phyloP scores from a whole-genome alignment of 2,329 filamentous ascomycete species.

The Aspergillus caelatus region DNA sequence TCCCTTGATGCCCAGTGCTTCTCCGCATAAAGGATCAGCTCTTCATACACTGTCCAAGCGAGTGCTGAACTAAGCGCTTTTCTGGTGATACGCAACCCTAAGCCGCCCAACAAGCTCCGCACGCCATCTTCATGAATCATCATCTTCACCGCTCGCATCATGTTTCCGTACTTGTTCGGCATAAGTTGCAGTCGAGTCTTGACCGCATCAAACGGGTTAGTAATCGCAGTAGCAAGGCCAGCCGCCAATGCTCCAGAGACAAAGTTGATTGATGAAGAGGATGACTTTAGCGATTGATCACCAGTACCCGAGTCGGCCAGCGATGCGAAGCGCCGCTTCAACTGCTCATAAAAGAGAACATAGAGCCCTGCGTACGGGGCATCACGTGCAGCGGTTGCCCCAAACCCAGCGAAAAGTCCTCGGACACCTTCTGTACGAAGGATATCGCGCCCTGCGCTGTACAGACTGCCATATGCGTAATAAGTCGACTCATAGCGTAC shows the following conservation, averaged over 20 bases:
- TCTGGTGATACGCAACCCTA: slow-evolving; percentile 82
- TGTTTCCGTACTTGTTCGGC: slow-evolving; percentile 79
- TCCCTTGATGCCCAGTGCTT: slow-evolving; percentile 38
- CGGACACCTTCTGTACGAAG: slow-evolving; percentile 70
- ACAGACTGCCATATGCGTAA: slow-evolving; percentile 79
- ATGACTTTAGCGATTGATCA: slow-evolving; percentile 21
- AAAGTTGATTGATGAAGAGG: slow-evolving; percentile 73
- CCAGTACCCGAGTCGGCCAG: slow-evolving; percentile 23
- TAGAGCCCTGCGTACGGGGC: slow-evolving; percentile 97
- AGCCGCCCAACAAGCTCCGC: slow-evolving; percentile 79
- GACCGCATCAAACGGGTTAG: slow-evolving; percentile 95
- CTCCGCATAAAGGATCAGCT: slow-evolving; percentile 77
- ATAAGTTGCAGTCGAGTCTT: slow-evolving; percentile 94
- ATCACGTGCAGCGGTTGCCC: slow-evolving; percentile 88
- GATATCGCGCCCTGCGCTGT: slow-evolving; percentile 74
- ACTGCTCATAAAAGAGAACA: slow-evolving; percentile 83
- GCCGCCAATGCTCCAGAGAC: slow-evolving; percentile 79
- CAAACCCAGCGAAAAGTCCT: slow-evolving; percentile 92
- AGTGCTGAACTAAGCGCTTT: slow-evolving; percentile 94
- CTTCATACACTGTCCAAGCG: slow-evolving; percentile 97
- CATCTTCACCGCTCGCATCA: slow-evolving; percentile 71
- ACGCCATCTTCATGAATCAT: slow-evolving; percentile 84
- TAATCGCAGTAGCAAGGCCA: slow-evolving; percentile 79
- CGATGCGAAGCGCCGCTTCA: slow-evolving; percentile 38
- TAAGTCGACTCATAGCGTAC: slow-evolving; percentile 90